Evolutionary conservation across 2,329 filamentous ascomycete species (phyloP).

Genomic region (Exophiala sp.): DNA sequence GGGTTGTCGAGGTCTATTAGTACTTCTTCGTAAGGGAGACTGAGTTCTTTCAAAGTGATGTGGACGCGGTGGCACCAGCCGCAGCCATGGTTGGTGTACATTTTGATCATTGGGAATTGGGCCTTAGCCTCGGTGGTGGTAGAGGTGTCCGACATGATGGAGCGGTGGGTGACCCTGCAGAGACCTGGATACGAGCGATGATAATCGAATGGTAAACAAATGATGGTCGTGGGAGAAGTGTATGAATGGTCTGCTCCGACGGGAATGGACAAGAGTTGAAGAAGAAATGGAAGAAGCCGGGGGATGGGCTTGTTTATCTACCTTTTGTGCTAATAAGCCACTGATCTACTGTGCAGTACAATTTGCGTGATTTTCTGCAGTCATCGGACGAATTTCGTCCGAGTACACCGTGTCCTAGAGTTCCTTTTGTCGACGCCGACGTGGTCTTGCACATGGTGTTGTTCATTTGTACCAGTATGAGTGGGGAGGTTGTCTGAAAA

Average conservation of each 20-base stretch:
- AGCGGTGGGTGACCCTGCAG: too few species aligned
- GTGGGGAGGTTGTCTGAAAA: neutral
- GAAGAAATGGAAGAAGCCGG: too few species aligned
- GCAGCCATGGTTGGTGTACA: slow-evolving; percentile 69
- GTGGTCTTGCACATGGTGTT: neutral
- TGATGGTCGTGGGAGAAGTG: neutral
- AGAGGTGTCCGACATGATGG: neutral
- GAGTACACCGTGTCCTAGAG: too few species aligned
- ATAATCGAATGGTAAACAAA: neutral
- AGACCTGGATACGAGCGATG: neutral
- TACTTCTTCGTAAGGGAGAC: slow-evolving; percentile 65
- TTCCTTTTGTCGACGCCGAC: neutral
- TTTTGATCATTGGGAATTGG: slow-evolving; percentile 50
- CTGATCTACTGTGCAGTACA: too few species aligned
- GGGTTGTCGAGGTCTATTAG: slow-evolving; percentile 68
- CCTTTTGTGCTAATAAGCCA: too few species aligned
- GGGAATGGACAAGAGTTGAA: too few species aligned
- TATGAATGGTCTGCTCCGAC: neutral
- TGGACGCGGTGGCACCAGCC: slow-evolving; percentile 75
- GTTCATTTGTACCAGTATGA: too few species aligned
- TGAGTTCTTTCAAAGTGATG: slow-evolving; percentile 65
- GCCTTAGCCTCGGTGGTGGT: slow-evolving; percentile 9
- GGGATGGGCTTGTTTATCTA: too few species aligned
- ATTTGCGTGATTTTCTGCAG: neutral
- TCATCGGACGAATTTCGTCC: neutral